phyloP scores from a whole-genome alignment of 108 stramenopile genomes.

The Discostella pseudostelligera region DNA sequence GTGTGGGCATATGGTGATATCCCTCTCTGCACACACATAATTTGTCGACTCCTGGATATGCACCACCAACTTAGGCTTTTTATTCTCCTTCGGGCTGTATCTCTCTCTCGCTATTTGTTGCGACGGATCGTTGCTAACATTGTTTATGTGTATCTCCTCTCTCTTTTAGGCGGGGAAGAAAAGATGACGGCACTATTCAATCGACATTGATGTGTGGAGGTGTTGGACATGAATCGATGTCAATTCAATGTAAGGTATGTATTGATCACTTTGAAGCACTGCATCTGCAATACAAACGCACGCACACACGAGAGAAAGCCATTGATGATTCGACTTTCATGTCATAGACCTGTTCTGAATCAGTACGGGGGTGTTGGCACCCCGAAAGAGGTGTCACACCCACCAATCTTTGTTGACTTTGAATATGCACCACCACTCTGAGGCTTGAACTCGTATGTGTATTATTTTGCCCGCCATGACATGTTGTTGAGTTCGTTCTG shows the following conservation, averaged over 20 bases:
- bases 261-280: neutral
- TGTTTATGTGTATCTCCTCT: no score
- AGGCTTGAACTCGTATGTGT: slow-evolving; percentile 16
- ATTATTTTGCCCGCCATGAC: neutral
- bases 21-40: neutral
- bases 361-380: neutral
- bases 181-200: no score
- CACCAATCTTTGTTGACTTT: slow-evolving; percentile 16
- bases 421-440: slow-evolving; percentile 40
- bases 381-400: slow-evolving; percentile 28
- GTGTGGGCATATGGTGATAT: no score
- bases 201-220: no score
- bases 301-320: slow-evolving; percentile 4
- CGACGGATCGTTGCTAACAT: neutral
- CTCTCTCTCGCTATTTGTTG: neutral
- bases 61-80: slow-evolving; percentile 51
- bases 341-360: slow-evolving; percentile 31
- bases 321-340: slow-evolving; percentile 29
- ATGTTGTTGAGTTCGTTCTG: neutral
- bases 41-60: slow-evolving; percentile 45
- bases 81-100: neutral
- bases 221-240: no score
- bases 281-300: neutral
- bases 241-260: neutral
- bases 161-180: no score